phyloP scores from a whole-genome alignment of 164 flowering plant genomes.

The Malania oleifera region DNA sequence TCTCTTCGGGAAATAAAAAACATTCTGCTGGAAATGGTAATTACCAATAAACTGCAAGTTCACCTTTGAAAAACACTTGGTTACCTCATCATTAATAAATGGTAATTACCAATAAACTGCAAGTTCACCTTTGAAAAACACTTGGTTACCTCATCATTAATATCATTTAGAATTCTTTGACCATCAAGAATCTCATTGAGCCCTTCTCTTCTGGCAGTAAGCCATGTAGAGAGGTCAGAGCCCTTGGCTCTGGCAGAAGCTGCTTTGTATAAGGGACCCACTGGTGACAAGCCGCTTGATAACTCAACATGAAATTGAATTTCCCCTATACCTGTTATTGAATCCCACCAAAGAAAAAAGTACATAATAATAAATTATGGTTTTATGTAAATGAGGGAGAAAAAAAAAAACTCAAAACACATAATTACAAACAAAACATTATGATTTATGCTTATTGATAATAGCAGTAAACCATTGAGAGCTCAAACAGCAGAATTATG shows the following conservation, averaged over 20 bases:
- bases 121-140: background rate
- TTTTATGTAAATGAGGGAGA: too few relatives aligned
- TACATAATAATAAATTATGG: background rate
- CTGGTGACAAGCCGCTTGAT: slow-evolving; percentile 49
- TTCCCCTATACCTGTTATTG: slow-evolving; percentile 43
- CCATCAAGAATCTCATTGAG: slow-evolving; percentile 52
- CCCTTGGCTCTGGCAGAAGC: slow-evolving; percentile 43
- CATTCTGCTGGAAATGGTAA: too few relatives aligned
- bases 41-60: too few relatives aligned
- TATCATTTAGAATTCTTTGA: slow-evolving; percentile 36
- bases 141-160: slow-evolving; percentile 37
- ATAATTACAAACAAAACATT: too few relatives aligned
- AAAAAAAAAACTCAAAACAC: too few relatives aligned
- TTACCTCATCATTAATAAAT: too few relatives aligned
- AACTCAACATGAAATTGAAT: slow-evolving; percentile 45
- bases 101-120: too few relatives aligned
- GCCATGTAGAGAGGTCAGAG: slow-evolving; percentile 40
- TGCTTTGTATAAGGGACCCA: slow-evolving; percentile 54
- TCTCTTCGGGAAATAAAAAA: too few relatives aligned
- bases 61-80: too few relatives aligned
- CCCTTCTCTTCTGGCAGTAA: slow-evolving; percentile 69
- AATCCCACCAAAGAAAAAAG: background rate
- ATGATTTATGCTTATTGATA: too few relatives aligned
- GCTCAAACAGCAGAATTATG: too few relatives aligned
- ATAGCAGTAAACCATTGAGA: too few relatives aligned